Evolutionary conservation across 1,284 basidiomycete species (phyloP).

Genomic region (Pseudozyma sp.): DNA sequence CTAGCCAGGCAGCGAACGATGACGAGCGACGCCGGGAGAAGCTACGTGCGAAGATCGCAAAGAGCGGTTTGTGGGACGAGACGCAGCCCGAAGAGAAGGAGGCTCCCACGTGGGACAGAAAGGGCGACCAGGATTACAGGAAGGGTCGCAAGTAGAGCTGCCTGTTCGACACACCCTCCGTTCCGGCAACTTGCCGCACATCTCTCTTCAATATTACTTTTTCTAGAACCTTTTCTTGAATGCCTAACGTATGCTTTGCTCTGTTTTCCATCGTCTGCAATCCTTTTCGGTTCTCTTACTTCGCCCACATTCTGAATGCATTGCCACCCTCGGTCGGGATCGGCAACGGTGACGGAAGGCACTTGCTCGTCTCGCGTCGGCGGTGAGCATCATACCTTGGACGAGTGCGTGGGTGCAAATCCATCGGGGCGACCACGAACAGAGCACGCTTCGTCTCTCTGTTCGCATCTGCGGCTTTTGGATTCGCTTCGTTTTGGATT

Average conservation of each 20-base stretch:
- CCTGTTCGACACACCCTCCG: background rate
- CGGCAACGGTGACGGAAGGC: slow-evolving; percentile 3
- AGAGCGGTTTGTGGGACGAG: slow-evolving; percentile 60
- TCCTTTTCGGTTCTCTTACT: too few relatives aligned
- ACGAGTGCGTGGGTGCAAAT: too few relatives aligned
- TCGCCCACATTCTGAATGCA: too few relatives aligned
- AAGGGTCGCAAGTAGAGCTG: slow-evolving; percentile 39
- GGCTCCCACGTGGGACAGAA: slow-evolving; percentile 57
- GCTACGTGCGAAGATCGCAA: slow-evolving; percentile 37
- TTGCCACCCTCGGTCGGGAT: background rate
- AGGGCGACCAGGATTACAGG: slow-evolving; percentile 57
- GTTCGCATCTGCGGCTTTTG: too few relatives aligned
- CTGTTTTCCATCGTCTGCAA: too few relatives aligned
- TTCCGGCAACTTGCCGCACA: background rate
- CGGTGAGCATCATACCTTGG: too few relatives aligned
- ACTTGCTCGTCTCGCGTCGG: too few relatives aligned
- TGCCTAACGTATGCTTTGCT: too few relatives aligned
- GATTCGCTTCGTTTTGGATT: too few relatives aligned
- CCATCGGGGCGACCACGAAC: too few relatives aligned
- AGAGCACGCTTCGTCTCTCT: too few relatives aligned
- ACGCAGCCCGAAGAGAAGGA: slow-evolving; percentile 62
- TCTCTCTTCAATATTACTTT: background rate
- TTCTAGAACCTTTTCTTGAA: too few relatives aligned
- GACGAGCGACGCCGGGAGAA: slow-evolving; percentile 36
- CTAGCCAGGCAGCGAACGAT: slow-evolving; percentile 7